Evolutionary conservation across 306 rosid species (phyloP).

Genomic region (Dryas alaskensis): DNA sequence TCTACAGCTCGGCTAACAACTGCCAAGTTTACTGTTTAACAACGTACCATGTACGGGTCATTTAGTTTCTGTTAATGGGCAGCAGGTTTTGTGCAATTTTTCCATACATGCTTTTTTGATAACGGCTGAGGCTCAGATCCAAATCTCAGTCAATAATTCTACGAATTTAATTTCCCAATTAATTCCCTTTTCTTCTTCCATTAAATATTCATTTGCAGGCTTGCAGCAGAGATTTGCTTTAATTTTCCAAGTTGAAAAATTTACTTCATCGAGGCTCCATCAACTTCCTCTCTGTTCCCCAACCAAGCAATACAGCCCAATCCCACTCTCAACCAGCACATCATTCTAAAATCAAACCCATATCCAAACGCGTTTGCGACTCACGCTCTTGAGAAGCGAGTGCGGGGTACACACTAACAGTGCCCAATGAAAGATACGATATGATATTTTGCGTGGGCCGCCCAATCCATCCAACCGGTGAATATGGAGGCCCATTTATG

Average conservation of each 20-base stretch:
- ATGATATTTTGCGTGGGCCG: conserved; percentile 17
- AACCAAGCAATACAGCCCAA: neutral
- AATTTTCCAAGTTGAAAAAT: conserved; percentile 10
- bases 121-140: conserved; percentile 13
- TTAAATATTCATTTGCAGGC: neutral
- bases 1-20: too few species aligned
- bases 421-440: neutral
- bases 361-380: neutral
- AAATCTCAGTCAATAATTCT: conserved; percentile 32
- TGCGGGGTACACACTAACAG: neutral
- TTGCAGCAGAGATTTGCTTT: neutral
- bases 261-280: conserved; percentile 16
- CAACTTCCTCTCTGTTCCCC: neutral
- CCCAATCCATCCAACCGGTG: conserved; percentile 16
- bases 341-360: conserved; percentile 1
- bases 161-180: conserved; percentile 14
- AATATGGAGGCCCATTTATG: conserved; percentile 21
- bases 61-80: too few species aligned
- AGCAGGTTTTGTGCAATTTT: too few species aligned
- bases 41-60: too few species aligned
- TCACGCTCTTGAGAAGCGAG: neutral
- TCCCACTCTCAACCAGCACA: conserved; percentile 6
- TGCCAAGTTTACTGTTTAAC: too few species aligned
- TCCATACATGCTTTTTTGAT: neutral
- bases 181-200: neutral